Percentiles rank a stretch among this genome's conserved stretches.
phyloP scores from a whole-genome alignment of 495 filamentous ascomycete genomes.

The Aspergillus incahuasiensis region DNA sequence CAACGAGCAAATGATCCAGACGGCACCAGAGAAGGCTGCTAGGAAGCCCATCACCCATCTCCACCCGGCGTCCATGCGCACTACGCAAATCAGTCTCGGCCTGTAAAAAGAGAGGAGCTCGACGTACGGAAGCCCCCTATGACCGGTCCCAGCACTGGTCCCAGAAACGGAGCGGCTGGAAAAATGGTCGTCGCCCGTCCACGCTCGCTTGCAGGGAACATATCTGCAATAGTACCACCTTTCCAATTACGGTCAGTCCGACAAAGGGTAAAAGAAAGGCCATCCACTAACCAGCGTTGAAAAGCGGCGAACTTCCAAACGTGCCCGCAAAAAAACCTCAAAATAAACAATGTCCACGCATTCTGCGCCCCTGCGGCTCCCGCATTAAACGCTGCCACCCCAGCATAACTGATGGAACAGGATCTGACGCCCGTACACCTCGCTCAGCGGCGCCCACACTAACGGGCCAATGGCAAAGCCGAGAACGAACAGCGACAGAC shows the following conservation, averaged over 20 bases:
- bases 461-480: constrained; percentile 66
- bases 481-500: constrained; percentile 68
- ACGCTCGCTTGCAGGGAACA: constrained; percentile 59
- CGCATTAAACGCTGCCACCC: constrained; percentile 66
- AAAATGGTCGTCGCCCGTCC: constrained; percentile 62
- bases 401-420: constrained; percentile 60
- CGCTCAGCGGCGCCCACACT: constrained; percentile 62
- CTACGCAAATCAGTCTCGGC: no score
- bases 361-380: constrained; percentile 60
- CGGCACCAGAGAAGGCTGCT: constrained; percentile 44
- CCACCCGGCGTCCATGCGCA: constrained; percentile 57
- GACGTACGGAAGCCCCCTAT: constrained; percentile 52
- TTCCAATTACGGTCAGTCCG: no score
- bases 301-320: constrained; percentile 68
- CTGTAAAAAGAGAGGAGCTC: no score
- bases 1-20: constrained; percentile 51
- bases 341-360: constrained; percentile 59
- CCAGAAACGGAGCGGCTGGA: constrained; percentile 52
- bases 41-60: constrained; percentile 61
- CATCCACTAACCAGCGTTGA: constrained; percentile 50
- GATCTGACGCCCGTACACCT: constrained; percentile 68
- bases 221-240: constrained; percentile 67
- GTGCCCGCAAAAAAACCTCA: constrained; percentile 75
- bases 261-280: no score
- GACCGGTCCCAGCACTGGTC: constrained; percentile 58